Evolutionary conservation across 371 early-diverging fungal genomes (phyloP).

Genomic region (Sporodiniella umbellata): DNA sequence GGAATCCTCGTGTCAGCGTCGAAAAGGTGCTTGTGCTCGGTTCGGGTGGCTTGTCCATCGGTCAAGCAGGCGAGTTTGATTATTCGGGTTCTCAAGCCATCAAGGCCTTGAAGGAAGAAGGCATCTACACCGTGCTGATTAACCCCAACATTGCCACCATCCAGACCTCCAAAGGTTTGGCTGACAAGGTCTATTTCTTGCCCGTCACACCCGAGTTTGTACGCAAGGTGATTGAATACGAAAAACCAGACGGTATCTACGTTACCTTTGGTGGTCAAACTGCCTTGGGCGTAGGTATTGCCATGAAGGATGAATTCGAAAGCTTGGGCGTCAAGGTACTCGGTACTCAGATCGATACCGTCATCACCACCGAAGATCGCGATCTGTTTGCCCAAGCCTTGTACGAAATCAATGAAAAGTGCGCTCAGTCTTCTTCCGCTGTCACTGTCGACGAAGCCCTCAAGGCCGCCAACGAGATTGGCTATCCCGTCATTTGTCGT

Average conservation of each 20-base stretch:
- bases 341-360: slow-evolving; percentile 88
- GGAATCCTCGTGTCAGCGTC: slow-evolving; percentile 53
- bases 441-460: slow-evolving; percentile 79
- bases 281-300: slow-evolving; percentile 90
- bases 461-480: slow-evolving; percentile 78
- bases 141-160: slow-evolving; percentile 98
- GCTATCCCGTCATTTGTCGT: slow-evolving; percentile 92
- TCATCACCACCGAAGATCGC: slow-evolving; percentile 93
- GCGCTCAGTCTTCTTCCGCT: slow-evolving; percentile 81
- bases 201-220: slow-evolving; percentile 93
- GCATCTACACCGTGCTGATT: slow-evolving; percentile 88
- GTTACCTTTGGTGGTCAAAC: slow-evolving; percentile 96
- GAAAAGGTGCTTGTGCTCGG: slow-evolving; percentile 94
- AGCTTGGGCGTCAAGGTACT: slow-evolving; percentile 86
- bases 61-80: slow-evolving; percentile 98
- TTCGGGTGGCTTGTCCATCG: slow-evolving; percentile 94
- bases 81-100: slow-evolving; percentile 96
- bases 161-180: slow-evolving; percentile 91
- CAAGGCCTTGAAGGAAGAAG: slow-evolving; percentile 95
- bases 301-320: slow-evolving; percentile 82
- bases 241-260: slow-evolving; percentile 94
- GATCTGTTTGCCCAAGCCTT: slow-evolving; percentile 89
- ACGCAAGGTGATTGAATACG: slow-evolving; percentile 88
- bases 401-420: slow-evolving; percentile 80
- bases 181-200: slow-evolving; percentile 94